Evolutionary conservation across 2,329 filamentous ascomycete genomes (phyloP).

Genomic region (Microdochium bolleyi): DNA sequence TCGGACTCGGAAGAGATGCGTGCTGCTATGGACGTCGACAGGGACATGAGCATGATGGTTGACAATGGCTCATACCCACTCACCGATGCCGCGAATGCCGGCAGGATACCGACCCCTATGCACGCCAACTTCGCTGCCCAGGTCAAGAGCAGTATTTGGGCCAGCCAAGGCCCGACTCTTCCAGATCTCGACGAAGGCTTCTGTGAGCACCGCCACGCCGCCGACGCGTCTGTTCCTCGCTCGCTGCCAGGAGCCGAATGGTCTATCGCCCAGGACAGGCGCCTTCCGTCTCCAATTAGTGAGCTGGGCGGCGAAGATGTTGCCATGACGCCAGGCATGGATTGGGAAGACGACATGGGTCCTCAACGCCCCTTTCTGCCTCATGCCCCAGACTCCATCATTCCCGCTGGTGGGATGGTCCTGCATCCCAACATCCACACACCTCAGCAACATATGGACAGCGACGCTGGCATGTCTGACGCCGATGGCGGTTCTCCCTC

Average conservation of each 20-base stretch:
- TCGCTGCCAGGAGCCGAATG: conserved; percentile 39
- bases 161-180: conserved; percentile 28
- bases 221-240: conserved; percentile 37
- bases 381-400: conserved; percentile 22
- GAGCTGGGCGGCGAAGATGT: conserved; percentile 41
- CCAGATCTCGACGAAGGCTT: conserved; percentile 18
- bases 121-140: conserved; percentile 49
- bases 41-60: conserved; percentile 45
- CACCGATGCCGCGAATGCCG: conserved; percentile 23
- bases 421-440: conserved; percentile 28
- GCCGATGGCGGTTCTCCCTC: conserved; percentile 18
- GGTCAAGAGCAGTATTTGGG: conserved; percentile 43
- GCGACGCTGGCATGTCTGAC: conserved; percentile 10
- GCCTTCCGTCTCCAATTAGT: conserved; percentile 52
- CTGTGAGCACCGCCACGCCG: conserved; percentile 20
- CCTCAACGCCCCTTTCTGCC: conserved; percentile 21
- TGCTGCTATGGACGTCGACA: conserved; percentile 23
- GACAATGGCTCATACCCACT: conserved; percentile 19
- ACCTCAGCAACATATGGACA: conserved; percentile 17
- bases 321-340: conserved; percentile 27
- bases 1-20: conserved; percentile 28
- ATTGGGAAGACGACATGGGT: conserved; percentile 22
- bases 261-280: conserved; percentile 43
- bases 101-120: conserved; percentile 52
- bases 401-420: conserved; percentile 22